Percentiles rank a stretch among this genome's conserved stretches.
These are phyloP conservation scores for Diaporthe capsici DNA, from an alignment of 2,329 filamentous ascomycete genomes.

Conservation along the genomic window DNA sequence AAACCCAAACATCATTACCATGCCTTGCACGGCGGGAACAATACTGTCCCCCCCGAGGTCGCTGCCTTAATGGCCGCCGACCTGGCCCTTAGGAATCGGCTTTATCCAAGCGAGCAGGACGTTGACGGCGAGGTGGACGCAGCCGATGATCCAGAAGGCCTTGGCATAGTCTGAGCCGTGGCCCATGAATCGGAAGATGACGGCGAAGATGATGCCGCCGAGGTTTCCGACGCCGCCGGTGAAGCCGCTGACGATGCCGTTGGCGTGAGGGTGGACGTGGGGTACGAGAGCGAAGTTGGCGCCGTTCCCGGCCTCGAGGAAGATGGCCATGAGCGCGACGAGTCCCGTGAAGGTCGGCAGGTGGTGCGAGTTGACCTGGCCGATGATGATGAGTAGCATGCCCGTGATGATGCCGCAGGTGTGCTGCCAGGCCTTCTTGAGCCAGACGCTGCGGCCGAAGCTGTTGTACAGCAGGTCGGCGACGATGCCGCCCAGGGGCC, in stretches of 20 bases:
- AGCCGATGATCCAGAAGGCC: constrained; percentile 86
- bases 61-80: constrained; percentile 58
- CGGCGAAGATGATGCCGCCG: constrained; percentile 86
- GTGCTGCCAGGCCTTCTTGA: constrained; percentile 71
- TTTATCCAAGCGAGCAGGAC: constrained; percentile 70
- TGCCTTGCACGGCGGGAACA: background rate
- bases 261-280: constrained; percentile 86
- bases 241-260: constrained; percentile 82
- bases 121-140: constrained; percentile 80
- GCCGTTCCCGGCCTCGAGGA: constrained; percentile 88
- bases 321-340: constrained; percentile 82
- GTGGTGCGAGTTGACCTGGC: constrained; percentile 72
- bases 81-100: constrained; percentile 68
- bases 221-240: constrained; percentile 87
- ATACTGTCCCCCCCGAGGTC: too few relatives aligned
- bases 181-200: constrained; percentile 82
- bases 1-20: background rate
- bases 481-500: constrained; percentile 75
- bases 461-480: constrained; percentile 64
- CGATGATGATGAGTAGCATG: constrained; percentile 72
- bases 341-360: constrained; percentile 81
- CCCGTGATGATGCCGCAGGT: constrained; percentile 74
- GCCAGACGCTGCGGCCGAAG: constrained; percentile 55
- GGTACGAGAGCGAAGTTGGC: constrained; percentile 89
- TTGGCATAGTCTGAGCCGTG: constrained; percentile 76